Base-by-base conservation (phyloP, 2,329 filamentous ascomycete species). In the Colletotrichum eremochloae region DNA sequence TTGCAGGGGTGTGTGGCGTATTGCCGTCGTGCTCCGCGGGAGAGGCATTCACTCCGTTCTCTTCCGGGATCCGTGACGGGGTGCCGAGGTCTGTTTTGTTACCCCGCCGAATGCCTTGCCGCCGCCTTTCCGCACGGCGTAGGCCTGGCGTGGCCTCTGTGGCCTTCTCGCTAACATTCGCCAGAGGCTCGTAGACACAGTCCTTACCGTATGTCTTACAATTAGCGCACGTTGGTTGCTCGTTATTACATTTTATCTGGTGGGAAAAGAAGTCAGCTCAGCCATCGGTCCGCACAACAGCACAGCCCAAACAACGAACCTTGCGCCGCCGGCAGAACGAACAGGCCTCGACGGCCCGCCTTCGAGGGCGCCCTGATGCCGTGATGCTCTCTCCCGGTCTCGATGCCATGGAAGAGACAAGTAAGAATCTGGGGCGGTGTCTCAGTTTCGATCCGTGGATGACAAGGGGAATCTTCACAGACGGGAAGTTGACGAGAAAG, bases 221-320 rank as follows among this genome's bases (percentile, higher is more conserved):
- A 74, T 85, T 86, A 42, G 81, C 80, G 71, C 86, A 87, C 40
- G 76, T 77, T 3, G 85, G 85, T 63, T 80, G 78, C 58, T 84
- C 83, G 31, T 81, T 81, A 69, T 84, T 85, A 76, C 86, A 88
- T 75, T 85, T 86, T 78, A 88, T 83, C 86, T 88, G 44, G n/a
- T 29, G 18, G 48, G 12, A 31, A 3, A 46, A 3, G 5, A 46
- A 5, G 42, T 68, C 57, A 70, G 71, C 29, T 15, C 18, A 12
- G 20, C 29, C 5, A 24, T 24, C 15, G 18, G 44, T 36, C 36
- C 14, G 60, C 12, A 29, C 12, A n/a, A 36, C 36, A 20, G 2
- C 24, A 36, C 24, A n/a, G 44, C 9, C 20, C 44, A 46, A 53
- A 36, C 40, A 66, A 74, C 76, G 71, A 53, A 79, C 79, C 75